Conservation (phyloP, 2,329 filamentous ascomycete species). For the Epichloe coenophiala region DNA sequence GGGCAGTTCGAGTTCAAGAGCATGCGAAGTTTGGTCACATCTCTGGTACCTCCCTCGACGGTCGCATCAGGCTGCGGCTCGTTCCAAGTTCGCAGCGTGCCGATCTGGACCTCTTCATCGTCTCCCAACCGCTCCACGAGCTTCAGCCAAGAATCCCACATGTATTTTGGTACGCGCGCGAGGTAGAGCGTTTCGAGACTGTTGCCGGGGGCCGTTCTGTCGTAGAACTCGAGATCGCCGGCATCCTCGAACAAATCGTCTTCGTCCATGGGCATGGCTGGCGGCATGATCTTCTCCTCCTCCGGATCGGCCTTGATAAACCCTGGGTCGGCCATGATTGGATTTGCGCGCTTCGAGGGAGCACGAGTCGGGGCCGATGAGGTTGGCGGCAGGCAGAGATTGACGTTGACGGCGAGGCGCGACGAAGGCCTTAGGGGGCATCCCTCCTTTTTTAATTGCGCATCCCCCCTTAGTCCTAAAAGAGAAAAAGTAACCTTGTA, state of each 20-base stretch:
- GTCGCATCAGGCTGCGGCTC: constrained; percentile 39
- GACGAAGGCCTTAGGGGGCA: no score
- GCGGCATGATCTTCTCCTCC: constrained; percentile 22
- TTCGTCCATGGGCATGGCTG: constrained; percentile 35
- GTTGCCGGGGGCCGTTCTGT: constrained; percentile 25
- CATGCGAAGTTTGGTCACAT: constrained; percentile 38
- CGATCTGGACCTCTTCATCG: constrained; percentile 69
- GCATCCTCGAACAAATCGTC: constrained; percentile 55
- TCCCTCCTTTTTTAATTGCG: no score
- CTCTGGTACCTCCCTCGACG: constrained; percentile 22
- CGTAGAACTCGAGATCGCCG: constrained; percentile 43
- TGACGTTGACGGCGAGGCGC: neutral
- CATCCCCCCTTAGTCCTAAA: no score
- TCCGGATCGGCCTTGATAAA: constrained; percentile 36
- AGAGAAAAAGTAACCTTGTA: no score
- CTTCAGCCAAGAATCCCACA: constrained; percentile 65
- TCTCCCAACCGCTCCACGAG: constrained; percentile 49
- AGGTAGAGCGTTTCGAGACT: constrained; percentile 47
- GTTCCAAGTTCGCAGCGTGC: constrained; percentile 52
- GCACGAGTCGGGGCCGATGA: neutral
- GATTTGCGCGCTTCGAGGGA: neutral
- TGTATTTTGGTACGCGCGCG: constrained; percentile 62
- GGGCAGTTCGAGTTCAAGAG: constrained; percentile 51
- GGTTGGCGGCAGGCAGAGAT: neutral
- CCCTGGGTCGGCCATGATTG: constrained; percentile 19